phyloP scores from a whole-genome alignment of 345 rosid species.

The Zanthoxylum bungeanum region DNA sequence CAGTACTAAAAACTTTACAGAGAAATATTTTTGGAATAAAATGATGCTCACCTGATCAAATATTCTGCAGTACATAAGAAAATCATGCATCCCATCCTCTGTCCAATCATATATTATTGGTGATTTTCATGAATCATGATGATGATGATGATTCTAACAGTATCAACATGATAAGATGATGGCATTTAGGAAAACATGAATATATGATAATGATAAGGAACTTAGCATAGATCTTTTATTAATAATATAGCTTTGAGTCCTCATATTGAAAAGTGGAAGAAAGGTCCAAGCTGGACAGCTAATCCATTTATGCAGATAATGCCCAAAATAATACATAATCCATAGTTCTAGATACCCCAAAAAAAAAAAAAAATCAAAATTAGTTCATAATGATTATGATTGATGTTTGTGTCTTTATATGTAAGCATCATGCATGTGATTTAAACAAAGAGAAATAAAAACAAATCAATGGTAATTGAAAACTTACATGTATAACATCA shows the following conservation, averaged over 20 bases:
- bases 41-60: conserved; percentile 7
- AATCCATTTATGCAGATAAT: not conserved
- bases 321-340: not conserved
- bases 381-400: not conserved
- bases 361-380: too few relatives aligned
- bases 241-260: not conserved
- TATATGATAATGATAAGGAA: not conserved
- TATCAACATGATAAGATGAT: not conserved
- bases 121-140: too few relatives aligned
- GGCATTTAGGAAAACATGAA: not conserved
- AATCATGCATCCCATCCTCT: conserved; percentile 3
- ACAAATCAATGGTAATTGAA: not conserved
- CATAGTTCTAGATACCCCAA: not conserved
- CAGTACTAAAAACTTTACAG: not conserved
- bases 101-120: conserved; percentile 3
- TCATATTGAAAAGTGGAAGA: not conserved
- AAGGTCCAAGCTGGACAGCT: not conserved
- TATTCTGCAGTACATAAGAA: not conserved
- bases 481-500: conserved; percentile 23
- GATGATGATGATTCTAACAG: not conserved
- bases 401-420: not conserved
- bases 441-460: not conserved
- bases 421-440: not conserved
- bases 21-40: not conserved
- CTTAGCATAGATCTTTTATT: too few relatives aligned